These are phyloP conservation scores for Plasmodium knowlesi DNA, from an alignment of 169 alveolate genomes.

Conservation along the genomic window DNA sequence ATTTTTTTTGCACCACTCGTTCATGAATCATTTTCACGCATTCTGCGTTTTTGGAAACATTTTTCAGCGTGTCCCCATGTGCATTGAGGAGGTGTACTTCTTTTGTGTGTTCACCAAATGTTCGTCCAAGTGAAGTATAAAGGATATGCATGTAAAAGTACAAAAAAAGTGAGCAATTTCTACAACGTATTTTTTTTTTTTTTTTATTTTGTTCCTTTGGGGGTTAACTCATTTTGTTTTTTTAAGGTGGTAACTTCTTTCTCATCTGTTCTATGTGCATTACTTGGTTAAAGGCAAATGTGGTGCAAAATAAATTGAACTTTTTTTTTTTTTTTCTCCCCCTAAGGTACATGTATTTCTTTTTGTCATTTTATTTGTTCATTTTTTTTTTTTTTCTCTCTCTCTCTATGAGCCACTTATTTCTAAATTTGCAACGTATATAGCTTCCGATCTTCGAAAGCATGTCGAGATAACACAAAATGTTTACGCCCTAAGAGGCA, in stretches of 20 bases:
- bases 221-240: background rate
- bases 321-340: background rate
- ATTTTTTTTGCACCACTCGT: background rate
- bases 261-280: background rate
- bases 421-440: background rate
- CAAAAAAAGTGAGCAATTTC: background rate
- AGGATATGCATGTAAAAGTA: background rate
- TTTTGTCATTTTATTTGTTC: background rate
- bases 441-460: background rate
- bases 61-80: background rate
- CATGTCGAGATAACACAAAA: background rate
- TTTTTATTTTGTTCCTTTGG: background rate
- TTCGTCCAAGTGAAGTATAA: background rate
- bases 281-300: background rate
- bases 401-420: background rate
- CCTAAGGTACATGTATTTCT: background rate
- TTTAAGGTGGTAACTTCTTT: background rate
- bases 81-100: background rate
- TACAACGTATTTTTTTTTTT: background rate
- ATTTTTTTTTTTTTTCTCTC: background rate
- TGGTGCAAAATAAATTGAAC: background rate
- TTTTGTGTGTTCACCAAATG: background rate
- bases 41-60: background rate
- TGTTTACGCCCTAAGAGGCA: background rate
- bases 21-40: background rate